Conservation (phyloP, 2,329 filamentous ascomycete genomes). For the Epichloe scottii region DNA sequence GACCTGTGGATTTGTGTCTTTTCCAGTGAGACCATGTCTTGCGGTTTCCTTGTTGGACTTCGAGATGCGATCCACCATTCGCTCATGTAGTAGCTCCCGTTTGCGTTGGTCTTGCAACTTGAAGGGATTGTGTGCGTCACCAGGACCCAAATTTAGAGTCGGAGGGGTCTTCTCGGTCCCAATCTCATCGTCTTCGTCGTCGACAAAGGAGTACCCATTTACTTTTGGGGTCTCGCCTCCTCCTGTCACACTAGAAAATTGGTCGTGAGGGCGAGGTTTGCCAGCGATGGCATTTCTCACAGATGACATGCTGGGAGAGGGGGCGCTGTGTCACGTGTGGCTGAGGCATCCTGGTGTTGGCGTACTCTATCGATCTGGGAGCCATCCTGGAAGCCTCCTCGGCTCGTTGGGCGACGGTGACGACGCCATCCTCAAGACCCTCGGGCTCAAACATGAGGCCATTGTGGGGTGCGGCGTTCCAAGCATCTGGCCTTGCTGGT, state of each 20-base stretch:
- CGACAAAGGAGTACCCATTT: constrained; percentile 89
- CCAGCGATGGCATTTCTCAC: constrained; percentile 76
- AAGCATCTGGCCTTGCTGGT: constrained; percentile 64
- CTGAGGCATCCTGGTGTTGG: constrained; percentile 67
- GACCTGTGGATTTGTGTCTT: constrained; percentile 45
- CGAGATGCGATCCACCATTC: constrained; percentile 73
- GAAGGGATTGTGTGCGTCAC: constrained; percentile 65
- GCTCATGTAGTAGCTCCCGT: constrained; percentile 70
- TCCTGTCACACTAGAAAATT: constrained; percentile 41
- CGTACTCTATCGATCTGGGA: constrained; percentile 66
- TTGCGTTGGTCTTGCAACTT: constrained; percentile 60
- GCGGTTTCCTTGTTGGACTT: constrained; percentile 55
- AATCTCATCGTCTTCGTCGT: constrained; percentile 52
- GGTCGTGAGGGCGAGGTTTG: constrained; percentile 47
- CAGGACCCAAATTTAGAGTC: constrained; percentile 45
- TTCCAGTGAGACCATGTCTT: constrained; percentile 47
- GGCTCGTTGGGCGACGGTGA: constrained; percentile 54
- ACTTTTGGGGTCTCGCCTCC: constrained; percentile 77
- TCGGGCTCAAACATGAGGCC: constrained; percentile 75
- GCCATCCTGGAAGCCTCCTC: constrained; percentile 60
- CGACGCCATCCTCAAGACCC: constrained; percentile 42
- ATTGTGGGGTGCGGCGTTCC: constrained; percentile 66
- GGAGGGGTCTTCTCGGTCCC: constrained; percentile 16
- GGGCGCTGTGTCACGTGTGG: constrained; percentile 35
- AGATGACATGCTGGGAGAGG: constrained; percentile 74